Evolutionary conservation across 2,329 filamentous ascomycete genomes (phyloP).

Genomic region (Pseudogymnoascus sp.): DNA sequence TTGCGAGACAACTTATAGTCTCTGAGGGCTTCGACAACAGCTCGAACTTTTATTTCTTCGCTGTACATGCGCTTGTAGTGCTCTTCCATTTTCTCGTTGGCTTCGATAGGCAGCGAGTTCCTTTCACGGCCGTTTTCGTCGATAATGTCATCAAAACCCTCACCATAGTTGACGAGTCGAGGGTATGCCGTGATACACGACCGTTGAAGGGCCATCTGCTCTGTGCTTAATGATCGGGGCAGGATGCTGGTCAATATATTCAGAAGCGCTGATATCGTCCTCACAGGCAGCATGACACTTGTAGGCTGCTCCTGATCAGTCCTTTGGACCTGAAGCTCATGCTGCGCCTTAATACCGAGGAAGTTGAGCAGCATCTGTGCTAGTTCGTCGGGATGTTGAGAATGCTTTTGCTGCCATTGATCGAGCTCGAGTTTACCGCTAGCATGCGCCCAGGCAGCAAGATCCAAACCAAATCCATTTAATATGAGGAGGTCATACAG

Average conservation of each 20-base stretch:
- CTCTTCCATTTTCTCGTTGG: slow-evolving; percentile 90
- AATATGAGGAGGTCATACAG: slow-evolving; percentile 55
- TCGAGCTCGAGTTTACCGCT: slow-evolving; percentile 71
- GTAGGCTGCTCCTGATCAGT: slow-evolving; percentile 54
- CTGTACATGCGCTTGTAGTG: slow-evolving; percentile 98
- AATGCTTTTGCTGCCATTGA: slow-evolving; percentile 67
- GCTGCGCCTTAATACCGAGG: slow-evolving; percentile 71
- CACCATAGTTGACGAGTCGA: slow-evolving; percentile 89
- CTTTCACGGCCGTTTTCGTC: slow-evolving; percentile 72
- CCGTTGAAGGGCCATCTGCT: slow-evolving; percentile 73
- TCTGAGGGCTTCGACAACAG: slow-evolving; percentile 76
- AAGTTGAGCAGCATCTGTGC: slow-evolving; percentile 68
- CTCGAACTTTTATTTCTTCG: slow-evolving; percentile 74
- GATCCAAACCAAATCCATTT: slow-evolving; percentile 78
- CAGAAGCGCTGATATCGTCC: slow-evolving; percentile 73
- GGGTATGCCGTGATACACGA: slow-evolving; percentile 89
- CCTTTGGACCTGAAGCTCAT: slow-evolving; percentile 68
- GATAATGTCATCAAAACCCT: slow-evolving; percentile 85
- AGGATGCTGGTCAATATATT: slow-evolving; percentile 67
- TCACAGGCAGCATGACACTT: slow-evolving; percentile 70
- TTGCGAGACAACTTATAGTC: slow-evolving; percentile 82
- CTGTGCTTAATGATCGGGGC: slow-evolving; percentile 49
- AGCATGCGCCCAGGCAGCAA: slow-evolving; percentile 77
- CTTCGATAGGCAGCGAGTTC: slow-evolving; percentile 69
- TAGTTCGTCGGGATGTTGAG: slow-evolving; percentile 58